Base-by-base conservation (phyloP, 768 basidiomycete species). In the Daedaleopsis nitida region DNA sequence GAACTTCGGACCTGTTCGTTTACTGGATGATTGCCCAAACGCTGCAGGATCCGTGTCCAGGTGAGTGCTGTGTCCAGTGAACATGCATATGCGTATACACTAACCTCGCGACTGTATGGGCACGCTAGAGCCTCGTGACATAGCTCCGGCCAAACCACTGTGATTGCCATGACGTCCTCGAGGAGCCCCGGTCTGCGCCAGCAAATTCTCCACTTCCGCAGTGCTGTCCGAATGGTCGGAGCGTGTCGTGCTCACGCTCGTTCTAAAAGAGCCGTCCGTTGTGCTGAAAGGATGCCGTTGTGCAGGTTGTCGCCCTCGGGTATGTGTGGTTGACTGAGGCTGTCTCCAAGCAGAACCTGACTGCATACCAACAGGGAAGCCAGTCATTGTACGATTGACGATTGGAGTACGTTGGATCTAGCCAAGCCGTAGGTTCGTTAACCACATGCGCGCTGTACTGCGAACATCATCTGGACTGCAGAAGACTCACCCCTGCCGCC, bases 391-490 rank as follows among this genome's bases (percentile, higher is more conserved):
- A 53, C 86, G 85, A 68, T 80, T 81, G 12, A 81, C 75, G 47
- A 89, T 75, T 8, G 89, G 88, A 7, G 88, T 90, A 51, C 89
- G 77, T 70, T 90, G 89, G 48, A 88, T 81, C 90, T 92, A 14
- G n/a, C n/a, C n/a, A 8, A 34, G 10, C 24, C 19, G 44, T 14
- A 21, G 19, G 47, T n/a, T 14, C 17, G 32, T 59, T 14, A 43
- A 50, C 32, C 21, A 23, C 14, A 43, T 32, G 27, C 27, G 7
- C 27, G 27, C 7, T 32, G 27, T 32, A 7, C 27, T 32, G 27
- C 7, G 7, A 32, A 32, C 27, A 27, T 37, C 23, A n/a, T 38
- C 12, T 19, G 54, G n/a, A 24, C 5, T 27, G 24, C 19, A 56
- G 54, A 7, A 32, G 7, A 68, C 76, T 52, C 72, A 88, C 91